phyloP scores from a whole-genome alignment of 768 basidiomycete genomes.

The Fibroporia radiculosa region DNA sequence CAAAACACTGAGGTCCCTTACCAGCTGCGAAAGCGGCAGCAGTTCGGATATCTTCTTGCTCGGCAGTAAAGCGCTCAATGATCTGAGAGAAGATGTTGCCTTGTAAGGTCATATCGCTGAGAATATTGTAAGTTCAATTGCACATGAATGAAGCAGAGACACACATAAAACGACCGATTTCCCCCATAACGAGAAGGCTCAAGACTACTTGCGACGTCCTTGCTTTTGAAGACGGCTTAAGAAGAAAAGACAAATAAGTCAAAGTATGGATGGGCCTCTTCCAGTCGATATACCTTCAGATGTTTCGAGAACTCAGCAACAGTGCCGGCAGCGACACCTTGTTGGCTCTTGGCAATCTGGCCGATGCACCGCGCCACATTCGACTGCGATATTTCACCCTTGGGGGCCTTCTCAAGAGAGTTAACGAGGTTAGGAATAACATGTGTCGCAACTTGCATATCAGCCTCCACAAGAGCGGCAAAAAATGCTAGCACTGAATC shows the following conservation, averaged over 20 bases:
- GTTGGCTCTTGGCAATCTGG: conserved; percentile 66
- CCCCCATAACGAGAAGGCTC: conserved; percentile 83
- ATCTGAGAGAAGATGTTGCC: conserved; percentile 69
- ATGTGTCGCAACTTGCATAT: conserved; percentile 75
- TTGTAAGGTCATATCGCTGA: conserved; percentile 84
- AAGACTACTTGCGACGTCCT: conserved; percentile 66
- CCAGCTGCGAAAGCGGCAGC: conserved; percentile 95
- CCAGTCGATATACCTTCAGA: conserved; percentile 49
- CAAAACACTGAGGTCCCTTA: conserved; percentile 27
- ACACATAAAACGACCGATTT: conserved; percentile 87
- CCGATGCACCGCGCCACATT: conserved; percentile 87
- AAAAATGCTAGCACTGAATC: conserved; percentile 84
- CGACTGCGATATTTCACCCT: conserved; percentile 42
- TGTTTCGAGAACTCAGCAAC: conserved; percentile 81
- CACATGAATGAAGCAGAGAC: conserved; percentile 17
- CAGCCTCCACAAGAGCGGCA: conserved; percentile 72
- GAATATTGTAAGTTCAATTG: neutral
- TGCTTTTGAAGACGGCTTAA: conserved; percentile 39
- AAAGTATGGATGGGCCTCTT: too few relatives aligned
- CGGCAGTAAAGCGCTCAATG: conserved; percentile 66
- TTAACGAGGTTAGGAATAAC: conserved; percentile 71
- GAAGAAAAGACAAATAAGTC: neutral
- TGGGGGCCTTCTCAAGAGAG: conserved; percentile 56
- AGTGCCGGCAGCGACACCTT: conserved; percentile 68
- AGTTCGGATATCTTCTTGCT: conserved; percentile 80